Conservation (phyloP, 257 asterid species). For the Pogostemon cablin region DNA sequence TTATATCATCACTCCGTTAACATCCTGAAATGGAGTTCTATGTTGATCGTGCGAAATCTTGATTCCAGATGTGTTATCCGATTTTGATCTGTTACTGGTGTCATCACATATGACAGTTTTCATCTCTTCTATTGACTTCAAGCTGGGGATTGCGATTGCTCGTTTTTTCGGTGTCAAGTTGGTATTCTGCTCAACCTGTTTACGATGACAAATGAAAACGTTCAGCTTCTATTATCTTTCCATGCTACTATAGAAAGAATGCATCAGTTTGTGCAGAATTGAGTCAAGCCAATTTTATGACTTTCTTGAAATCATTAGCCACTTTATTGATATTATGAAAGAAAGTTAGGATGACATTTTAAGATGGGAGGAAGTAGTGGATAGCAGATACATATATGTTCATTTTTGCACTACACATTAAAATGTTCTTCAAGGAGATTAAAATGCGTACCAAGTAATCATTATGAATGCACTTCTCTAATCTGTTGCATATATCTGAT, state of each 20-base stretch:
- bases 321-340: too few relatives aligned
- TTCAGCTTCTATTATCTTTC: background rate
- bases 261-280: too few relatives aligned
- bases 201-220: background rate
- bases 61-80: constrained; percentile 33
- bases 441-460: constrained; percentile 60
- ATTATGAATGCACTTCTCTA: constrained; percentile 60
- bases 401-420: background rate
- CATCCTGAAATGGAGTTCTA: constrained; percentile 69
- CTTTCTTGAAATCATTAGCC: background rate
- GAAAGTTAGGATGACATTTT: too few relatives aligned
- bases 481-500: constrained; percentile 55
- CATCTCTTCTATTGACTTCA: constrained; percentile 71
- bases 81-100: constrained; percentile 36
- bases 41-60: constrained; percentile 47
- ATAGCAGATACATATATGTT: too few relatives aligned
- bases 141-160: constrained; percentile 51
- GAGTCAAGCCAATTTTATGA: too few relatives aligned
- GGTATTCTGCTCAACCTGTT: constrained; percentile 66
- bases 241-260: too few relatives aligned
- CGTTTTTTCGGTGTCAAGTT: constrained; percentile 61
- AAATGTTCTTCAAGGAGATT: background rate
- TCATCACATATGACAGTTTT: constrained; percentile 41
- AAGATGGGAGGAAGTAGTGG: too few relatives aligned
- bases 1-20: constrained; percentile 47